Base-by-base conservation (phyloP, 805 yeast species). In the Kodamaea leandrae region DNA sequence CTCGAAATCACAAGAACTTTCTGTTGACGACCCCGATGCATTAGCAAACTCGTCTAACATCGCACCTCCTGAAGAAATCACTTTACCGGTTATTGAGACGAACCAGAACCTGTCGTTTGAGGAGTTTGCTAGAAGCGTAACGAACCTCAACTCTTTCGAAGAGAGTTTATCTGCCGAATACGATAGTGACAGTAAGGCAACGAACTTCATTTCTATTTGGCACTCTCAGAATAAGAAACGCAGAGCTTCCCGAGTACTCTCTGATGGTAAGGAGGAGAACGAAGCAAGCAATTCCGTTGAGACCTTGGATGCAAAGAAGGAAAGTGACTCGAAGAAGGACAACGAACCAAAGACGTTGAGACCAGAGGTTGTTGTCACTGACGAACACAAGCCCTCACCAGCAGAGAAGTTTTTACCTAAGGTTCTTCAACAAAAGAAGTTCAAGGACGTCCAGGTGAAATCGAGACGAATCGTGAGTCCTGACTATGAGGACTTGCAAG, bases 41-140 rank as follows among this genome's bases (percentile, higher is more conserved):
- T 57, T 71, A 28, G 76, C 74, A 2, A 71, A 71, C 50, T 71
- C 76, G 0, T 67, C 76, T 2, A 68, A 66, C 42, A 54, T 69
- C 15, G 61, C 61, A 4, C 66, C 66, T 10, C 65, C 60, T 3
- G 62, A 52, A 25, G 64, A 63, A 29, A 46, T 66, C 10, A 51
- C 63, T 1, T 53, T 68, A 20, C 72, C 78, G 2, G 58, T 57
- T 18, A 63, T 74, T 29, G 77, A 72, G 37, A 61, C 72, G 23
- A 64, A 68, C 36, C 60, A 58, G 47, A 16, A 16, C 13, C 56
- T 63, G 1, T 64, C 72, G 13, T 65, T 70, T 45, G 70, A 64
- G n/a, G 74, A 71, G 8, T 40, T 34, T 13, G 38, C 39, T 2
- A 28, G 30, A 15, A 27, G 32, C 12, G 49, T 68, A 13, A 63